A percentile compares a stretch with the other conserved stretches of the same genome.
Conservation (phyloP, 768 basidiomycete genomes). For the Trametes cingulata region DNA sequence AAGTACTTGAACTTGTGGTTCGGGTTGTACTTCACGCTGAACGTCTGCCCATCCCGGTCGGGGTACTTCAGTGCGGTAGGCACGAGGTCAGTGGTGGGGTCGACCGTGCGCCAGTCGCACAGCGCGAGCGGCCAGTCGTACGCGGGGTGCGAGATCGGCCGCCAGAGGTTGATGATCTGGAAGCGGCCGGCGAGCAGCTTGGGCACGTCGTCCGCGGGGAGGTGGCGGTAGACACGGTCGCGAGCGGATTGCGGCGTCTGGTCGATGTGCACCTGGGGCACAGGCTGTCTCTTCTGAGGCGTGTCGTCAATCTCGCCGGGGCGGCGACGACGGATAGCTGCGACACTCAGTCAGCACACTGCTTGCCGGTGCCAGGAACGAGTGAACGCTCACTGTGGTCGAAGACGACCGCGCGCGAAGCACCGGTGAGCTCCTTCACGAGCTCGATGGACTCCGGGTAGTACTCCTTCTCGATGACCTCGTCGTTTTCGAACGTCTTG, state of each 20-base stretch:
- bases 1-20: conserved; percentile 48
- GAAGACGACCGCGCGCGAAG: conserved; percentile 59
- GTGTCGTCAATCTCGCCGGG: conserved; percentile 38
- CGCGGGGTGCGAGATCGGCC: conserved; percentile 47
- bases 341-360: neutral
- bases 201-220: conserved; percentile 41
- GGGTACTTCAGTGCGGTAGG: conserved; percentile 42
- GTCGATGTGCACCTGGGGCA: conserved; percentile 45
- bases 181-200: conserved; percentile 45
- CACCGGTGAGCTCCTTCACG: conserved; percentile 60
- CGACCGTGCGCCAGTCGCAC: conserved; percentile 48
- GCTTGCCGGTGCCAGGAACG: no score
- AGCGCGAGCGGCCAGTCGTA: conserved; percentile 51
- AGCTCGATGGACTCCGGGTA: conserved; percentile 62
- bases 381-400: conserved; percentile 55
- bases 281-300: conserved; percentile 46
- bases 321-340: conserved; percentile 46
- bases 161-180: conserved; percentile 58
- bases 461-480: conserved; percentile 54
- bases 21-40: conserved; percentile 39
- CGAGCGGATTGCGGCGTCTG: conserved; percentile 43
- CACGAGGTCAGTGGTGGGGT: conserved; percentile 39
- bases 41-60: conserved; percentile 47
- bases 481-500: conserved; percentile 50
- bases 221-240: conserved; percentile 45